Conservation (phyloP, 2,329 filamentous ascomycete genomes). For the Botrytis medusae region DNA sequence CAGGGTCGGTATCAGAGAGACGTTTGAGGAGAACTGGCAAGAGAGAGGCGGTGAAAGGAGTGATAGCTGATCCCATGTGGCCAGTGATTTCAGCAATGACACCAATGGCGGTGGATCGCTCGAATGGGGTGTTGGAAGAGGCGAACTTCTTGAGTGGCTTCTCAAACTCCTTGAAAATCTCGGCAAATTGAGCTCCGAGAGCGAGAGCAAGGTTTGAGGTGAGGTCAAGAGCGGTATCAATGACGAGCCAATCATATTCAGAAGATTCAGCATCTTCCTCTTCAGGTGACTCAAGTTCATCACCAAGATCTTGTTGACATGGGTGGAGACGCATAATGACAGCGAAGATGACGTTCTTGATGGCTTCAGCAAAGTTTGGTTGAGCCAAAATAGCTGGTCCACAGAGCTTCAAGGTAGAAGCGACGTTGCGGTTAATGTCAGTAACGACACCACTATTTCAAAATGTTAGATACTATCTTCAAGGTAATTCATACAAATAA, state of each 20-base stretch:
- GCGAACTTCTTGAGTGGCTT: constrained; percentile 87
- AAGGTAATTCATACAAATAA: constrained; percentile 18
- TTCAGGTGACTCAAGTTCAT: constrained; percentile 73
- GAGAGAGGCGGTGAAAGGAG: constrained; percentile 74
- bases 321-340: constrained; percentile 89
- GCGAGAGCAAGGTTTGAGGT: constrained; percentile 80
- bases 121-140: constrained; percentile 79
- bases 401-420: constrained; percentile 85
- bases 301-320: constrained; percentile 87
- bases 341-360: constrained; percentile 71
- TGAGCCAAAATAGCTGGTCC: constrained; percentile 81
- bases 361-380: constrained; percentile 70
- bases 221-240: constrained; percentile 92
- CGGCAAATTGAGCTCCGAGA: constrained; percentile 75
- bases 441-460: constrained; percentile 58
- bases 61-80: constrained; percentile 78
- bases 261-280: constrained; percentile 72
- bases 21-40: constrained; percentile 82
- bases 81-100: constrained; percentile 88
- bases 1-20: constrained; percentile 82
- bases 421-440: constrained; percentile 91
- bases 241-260: constrained; percentile 96
- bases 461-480: constrained; percentile 25
- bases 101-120: constrained; percentile 87
- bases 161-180: constrained; percentile 95